Conservation (phyloP, 805 yeast genomes). For the Teunomyces lycoperdinae region DNA sequence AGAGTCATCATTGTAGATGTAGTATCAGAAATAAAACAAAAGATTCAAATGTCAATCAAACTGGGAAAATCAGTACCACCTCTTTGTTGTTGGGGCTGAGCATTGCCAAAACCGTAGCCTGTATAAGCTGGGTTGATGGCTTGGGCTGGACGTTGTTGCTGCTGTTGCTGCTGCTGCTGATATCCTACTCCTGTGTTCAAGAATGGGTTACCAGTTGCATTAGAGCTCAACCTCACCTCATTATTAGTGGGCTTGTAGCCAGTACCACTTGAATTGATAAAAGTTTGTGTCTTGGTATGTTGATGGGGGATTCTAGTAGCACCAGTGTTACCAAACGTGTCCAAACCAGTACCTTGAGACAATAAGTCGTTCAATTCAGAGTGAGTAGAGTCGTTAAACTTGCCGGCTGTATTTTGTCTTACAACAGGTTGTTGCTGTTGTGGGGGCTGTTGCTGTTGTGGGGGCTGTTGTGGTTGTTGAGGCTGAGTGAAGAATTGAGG, state of each 20-base stretch:
- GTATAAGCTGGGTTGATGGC: constrained; percentile 79
- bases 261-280: constrained; percentile 85
- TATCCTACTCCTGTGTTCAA: constrained; percentile 56
- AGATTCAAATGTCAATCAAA: constrained; percentile 41
- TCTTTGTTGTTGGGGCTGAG: constrained; percentile 34
- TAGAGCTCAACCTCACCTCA: constrained; percentile 32
- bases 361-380: constrained; percentile 70
- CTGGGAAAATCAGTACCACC: constrained; percentile 39
- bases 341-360: constrained; percentile 87
- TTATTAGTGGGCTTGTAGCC: constrained; percentile 57
- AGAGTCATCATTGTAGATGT: not conserved
- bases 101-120: constrained; percentile 94
- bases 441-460: constrained; percentile 29
- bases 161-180: constrained; percentile 20
- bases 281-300: constrained; percentile 76
- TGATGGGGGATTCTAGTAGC: constrained; percentile 86
- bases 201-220: constrained; percentile 57
- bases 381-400: constrained; percentile 46
- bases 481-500: constrained; percentile 10
- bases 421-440: constrained; percentile 12
- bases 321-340: constrained; percentile 90
- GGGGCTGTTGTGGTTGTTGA: constrained; percentile 29
- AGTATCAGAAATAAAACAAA: not conserved
- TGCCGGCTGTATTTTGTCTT: constrained; percentile 31
- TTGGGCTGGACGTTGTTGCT: constrained; percentile 13